Conservation (phyloP, 768 basidiomycete genomes). For the Trametes cinnabarina region DNA sequence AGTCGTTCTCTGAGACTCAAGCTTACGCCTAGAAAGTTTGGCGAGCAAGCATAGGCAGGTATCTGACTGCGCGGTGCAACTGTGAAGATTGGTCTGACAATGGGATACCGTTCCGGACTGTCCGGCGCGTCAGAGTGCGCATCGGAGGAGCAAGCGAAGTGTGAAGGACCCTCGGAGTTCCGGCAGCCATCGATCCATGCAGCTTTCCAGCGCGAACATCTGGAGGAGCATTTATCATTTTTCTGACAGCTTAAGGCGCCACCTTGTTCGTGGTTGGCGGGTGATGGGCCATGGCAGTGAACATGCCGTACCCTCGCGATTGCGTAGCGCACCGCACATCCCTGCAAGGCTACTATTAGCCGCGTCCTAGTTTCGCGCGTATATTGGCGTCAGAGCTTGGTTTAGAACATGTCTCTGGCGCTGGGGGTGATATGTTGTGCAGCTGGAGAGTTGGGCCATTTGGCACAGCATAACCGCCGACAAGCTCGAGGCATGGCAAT, state of each 20-base stretch:
- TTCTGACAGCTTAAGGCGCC: neutral
- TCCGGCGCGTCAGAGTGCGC: too few species aligned
- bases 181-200: neutral
- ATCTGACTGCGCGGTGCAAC: too few species aligned
- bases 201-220: neutral
- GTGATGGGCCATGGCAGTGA: neutral
- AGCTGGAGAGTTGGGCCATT: neutral
- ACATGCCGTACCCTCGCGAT: neutral
- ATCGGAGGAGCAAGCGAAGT: too few species aligned
- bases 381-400: neutral
- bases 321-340: neutral
- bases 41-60: too few species aligned
- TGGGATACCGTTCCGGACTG: too few species aligned
- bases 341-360: neutral
- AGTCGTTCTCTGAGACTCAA: too few species aligned
- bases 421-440: neutral
- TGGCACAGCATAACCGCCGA: neutral
- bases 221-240: neutral
- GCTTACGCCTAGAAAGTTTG: too few species aligned
- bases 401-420: neutral
- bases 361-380: neutral
- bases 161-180: too few species aligned
- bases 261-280: neutral
- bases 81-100: too few species aligned
- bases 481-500: neutral